Evolutionary conservation across 2,329 filamentous ascomycete species (phyloP), one percentile per base, ranked within the genome.

Genomic region (Clarireedia sp.): DNA sequence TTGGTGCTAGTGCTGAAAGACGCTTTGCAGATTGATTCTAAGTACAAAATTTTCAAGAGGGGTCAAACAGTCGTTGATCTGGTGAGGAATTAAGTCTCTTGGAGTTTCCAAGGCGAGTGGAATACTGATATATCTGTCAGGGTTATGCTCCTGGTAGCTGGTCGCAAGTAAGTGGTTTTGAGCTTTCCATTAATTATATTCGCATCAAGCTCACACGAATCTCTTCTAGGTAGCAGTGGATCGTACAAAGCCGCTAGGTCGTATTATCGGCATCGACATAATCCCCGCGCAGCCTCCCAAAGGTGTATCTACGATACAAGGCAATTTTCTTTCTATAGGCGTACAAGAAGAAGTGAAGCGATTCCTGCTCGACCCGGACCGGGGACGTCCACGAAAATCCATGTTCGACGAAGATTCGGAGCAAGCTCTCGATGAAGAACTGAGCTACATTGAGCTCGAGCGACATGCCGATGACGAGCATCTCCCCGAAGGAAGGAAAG

Each of bases 221-320:
- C 47, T 41, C 24, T 56, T 50, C 40, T 66, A 95, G 83, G 90
- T 97, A 37, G 94, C 94, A 17, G 75, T 87, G 36, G 86, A 89
- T 58, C 80, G 83, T 51, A 95, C 89, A 4, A 78, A 80, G 58
- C 91, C 91, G 0, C 73, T 80, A 46, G 90, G 91, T 8, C 82
- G 86, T 44, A 85, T 99, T 12, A 76, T 99, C 26, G 95, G 94
- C 10, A 92, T 99, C 65, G 94, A 99, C 69, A 80, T 99, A 51
- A 90, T 99, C 61, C 94, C 94, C 4, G 89, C 90, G 0, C 87
- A 92, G 68, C 92, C 95, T 5, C 94, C 94, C 0, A 83, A 81
- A 66, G 94, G 94, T 21, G 90, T 95, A n/a, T 91, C 89, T 26
- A 90, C 90, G 2, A 90, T 99, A 56, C 94, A 99, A 71, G 94